phyloP scores from a whole-genome alignment of 768 basidiomycete genomes.

The Galerina marginata region DNA sequence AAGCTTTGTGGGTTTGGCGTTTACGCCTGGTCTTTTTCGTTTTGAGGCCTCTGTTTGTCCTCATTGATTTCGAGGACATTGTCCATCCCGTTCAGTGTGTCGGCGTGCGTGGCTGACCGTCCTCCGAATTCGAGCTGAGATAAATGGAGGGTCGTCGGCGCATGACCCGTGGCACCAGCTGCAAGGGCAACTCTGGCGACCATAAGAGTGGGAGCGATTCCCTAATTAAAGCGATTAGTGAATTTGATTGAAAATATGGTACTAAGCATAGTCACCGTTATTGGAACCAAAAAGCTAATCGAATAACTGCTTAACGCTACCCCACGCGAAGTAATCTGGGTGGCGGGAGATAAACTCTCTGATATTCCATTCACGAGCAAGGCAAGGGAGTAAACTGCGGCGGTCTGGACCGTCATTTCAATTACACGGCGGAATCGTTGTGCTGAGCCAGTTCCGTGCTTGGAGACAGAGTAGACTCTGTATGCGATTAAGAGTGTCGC shows the following conservation, averaged over 20 bases:
- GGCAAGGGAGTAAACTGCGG: constrained; percentile 5
- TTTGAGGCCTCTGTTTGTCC: too few relatives aligned
- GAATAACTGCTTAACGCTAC: background rate
- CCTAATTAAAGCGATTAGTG: background rate
- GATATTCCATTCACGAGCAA: constrained; percentile 1
- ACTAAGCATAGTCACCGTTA: too few relatives aligned
- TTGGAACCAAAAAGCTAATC: too few relatives aligned
- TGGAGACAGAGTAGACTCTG: background rate
- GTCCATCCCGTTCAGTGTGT: too few relatives aligned
- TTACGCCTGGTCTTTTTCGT: too few relatives aligned
- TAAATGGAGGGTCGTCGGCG: background rate
- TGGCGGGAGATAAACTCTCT: background rate
- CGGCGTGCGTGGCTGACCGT: background rate
- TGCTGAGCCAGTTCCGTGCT: background rate
- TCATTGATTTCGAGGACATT: too few relatives aligned
- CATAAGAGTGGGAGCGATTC: constrained; percentile 8
- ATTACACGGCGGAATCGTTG: background rate
- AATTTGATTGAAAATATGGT: background rate
- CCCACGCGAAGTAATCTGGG: background rate
- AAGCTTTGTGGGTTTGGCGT: too few relatives aligned
- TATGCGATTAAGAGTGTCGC: constrained; percentile 2
- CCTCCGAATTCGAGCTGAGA: background rate
- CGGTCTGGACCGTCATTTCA: constrained; percentile 4
- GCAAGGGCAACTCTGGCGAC: background rate
- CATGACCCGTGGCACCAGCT: background rate